These are phyloP conservation scores for Hanseniaspora guilliermondii DNA, from an alignment of 805 yeast species.

Conservation along the genomic window DNA sequence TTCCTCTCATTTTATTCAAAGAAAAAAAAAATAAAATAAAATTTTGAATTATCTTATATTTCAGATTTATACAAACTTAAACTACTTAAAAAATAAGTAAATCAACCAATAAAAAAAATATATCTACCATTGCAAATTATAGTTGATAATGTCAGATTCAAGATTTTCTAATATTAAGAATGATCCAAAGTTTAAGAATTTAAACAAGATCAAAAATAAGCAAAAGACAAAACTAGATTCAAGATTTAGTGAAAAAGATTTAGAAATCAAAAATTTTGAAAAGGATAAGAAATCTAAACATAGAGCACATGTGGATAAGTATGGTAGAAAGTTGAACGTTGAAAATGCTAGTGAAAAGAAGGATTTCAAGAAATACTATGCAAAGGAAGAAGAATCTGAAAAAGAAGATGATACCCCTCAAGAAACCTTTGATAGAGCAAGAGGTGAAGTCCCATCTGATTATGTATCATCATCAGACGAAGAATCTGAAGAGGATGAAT, in stretches of 20 bases:
- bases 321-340: slow-evolving; percentile 59
- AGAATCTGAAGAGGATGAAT: slow-evolving; percentile 31
- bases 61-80: no score
- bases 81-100: no score
- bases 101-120: background rate
- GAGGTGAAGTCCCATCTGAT: slow-evolving; percentile 48
- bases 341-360: slow-evolving; percentile 30
- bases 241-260: slow-evolving; percentile 57
- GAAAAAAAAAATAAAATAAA: background rate
- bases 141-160: slow-evolving; percentile 45
- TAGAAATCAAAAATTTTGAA: slow-evolving; percentile 33
- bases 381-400: slow-evolving; percentile 27
- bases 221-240: slow-evolving; percentile 73
- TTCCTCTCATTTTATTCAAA: no score
- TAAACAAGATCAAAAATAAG: slow-evolving; percentile 45
- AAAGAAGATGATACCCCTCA: slow-evolving; percentile 16
- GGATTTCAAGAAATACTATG: slow-evolving; percentile 57
- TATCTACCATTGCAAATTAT: slow-evolving; percentile 6
- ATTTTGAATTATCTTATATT: background rate
- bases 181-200: slow-evolving; percentile 70
- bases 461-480: slow-evolving; percentile 34
- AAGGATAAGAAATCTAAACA: slow-evolving; percentile 30
- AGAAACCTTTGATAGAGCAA: slow-evolving; percentile 42
- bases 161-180: slow-evolving; percentile 67
- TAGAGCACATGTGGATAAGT: slow-evolving; percentile 59